Conservation (phyloP, 768 basidiomycete genomes). For the Aureoboletus auriporus region DNA sequence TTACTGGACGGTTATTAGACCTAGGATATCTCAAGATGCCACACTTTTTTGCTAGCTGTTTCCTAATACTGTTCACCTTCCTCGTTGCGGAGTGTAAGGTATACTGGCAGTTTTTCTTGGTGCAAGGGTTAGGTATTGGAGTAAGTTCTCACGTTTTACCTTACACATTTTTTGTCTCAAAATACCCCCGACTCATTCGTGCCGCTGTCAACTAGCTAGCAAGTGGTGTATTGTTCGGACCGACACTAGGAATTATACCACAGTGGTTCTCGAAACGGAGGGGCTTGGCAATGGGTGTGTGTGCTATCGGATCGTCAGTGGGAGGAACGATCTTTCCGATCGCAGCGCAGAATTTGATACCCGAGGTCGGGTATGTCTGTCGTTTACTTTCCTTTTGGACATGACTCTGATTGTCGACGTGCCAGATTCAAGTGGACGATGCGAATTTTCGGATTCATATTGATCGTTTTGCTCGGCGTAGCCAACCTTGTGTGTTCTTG, state of each 20-base stretch:
- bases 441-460: slow-evolving; percentile 63
- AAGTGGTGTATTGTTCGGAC: slow-evolving; percentile 59
- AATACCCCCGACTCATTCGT: not conserved
- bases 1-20: slow-evolving; percentile 71
- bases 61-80: slow-evolving; percentile 55
- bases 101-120: slow-evolving; percentile 78
- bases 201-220: slow-evolving; percentile 23
- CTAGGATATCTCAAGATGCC: slow-evolving; percentile 60
- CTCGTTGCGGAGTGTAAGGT: slow-evolving; percentile 65
- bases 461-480: slow-evolving; percentile 46
- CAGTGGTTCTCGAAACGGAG: slow-evolving; percentile 70
- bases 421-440: slow-evolving; percentile 75
- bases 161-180: too few relatives aligned
- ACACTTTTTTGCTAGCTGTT: slow-evolving; percentile 41
- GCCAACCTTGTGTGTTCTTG: slow-evolving; percentile 46
- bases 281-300: slow-evolving; percentile 55
- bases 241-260: slow-evolving; percentile 53
- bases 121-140: slow-evolving; percentile 66
- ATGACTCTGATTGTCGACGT: not conserved
- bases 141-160: slow-evolving; percentile 32
- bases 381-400: not conserved
- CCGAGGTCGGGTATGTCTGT: slow-evolving; percentile 46
- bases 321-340: slow-evolving; percentile 72
- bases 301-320: slow-evolving; percentile 61
- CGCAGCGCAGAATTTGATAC: slow-evolving; percentile 49